Conservation (phyloP, 208 protist species). For the Acanthamoeba quina region DNA sequence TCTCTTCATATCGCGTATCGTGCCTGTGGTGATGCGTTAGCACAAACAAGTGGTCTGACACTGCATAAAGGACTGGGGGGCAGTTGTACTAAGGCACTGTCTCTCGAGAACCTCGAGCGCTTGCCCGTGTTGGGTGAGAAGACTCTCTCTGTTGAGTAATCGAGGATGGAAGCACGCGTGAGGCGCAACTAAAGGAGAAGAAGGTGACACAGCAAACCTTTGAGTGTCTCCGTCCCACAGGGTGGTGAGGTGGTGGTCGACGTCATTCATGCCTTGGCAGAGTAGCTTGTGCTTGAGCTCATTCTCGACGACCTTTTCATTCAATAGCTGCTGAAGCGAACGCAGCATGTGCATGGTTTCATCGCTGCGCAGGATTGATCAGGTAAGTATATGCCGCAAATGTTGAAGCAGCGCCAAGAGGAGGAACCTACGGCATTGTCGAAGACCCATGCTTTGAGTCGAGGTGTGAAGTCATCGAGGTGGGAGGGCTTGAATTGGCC, state of each 20-base stretch:
- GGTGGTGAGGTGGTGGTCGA: not conserved
- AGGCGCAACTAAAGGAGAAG: not conserved
- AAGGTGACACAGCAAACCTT: not conserved
- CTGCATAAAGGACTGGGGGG: not conserved
- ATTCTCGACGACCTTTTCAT: not conserved
- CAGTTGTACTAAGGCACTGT: not conserved
- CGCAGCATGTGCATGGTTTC: not conserved
- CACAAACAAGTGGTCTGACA: not conserved
- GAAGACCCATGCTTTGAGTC: not conserved
- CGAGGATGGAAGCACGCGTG: not conserved
- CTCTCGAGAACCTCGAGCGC: not conserved
- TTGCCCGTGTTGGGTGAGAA: not conserved
- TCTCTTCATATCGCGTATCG: constrained; percentile 5
- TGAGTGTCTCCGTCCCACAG: not conserved
- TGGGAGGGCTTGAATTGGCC: not conserved
- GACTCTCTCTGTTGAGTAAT: not conserved
- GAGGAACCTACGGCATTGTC: too few species aligned
- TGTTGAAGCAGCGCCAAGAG: too few species aligned
- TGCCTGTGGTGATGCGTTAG: not conserved
- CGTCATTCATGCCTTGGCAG: not conserved
- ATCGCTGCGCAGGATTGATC: not conserved
- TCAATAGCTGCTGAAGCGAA: not conserved
- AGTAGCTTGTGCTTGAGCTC: not conserved
- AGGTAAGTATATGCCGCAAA: not conserved
- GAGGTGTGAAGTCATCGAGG: not conserved